Evolutionary conservation across 441 rosid genomes (phyloP).

Genomic region (Populus hybrid): DNA sequence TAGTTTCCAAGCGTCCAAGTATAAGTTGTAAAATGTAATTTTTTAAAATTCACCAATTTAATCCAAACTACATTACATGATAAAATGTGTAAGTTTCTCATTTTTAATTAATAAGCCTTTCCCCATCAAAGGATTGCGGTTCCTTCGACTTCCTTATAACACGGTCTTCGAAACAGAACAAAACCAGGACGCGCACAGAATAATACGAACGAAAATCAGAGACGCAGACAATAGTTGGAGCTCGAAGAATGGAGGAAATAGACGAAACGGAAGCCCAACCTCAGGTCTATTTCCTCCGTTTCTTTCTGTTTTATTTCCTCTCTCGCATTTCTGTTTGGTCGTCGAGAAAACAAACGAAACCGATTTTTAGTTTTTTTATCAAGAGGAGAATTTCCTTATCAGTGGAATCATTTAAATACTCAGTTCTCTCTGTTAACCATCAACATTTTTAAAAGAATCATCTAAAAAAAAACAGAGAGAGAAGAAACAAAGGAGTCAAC

Average conservation of each 20-base stretch:
- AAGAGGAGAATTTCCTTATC: neutral
- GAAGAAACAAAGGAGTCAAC: neutral
- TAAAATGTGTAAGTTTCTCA: neutral
- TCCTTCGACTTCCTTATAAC: neutral
- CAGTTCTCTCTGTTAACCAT: neutral
- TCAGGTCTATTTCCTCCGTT: slow-evolving; percentile 42
- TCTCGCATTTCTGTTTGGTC: slow-evolving; percentile 26
- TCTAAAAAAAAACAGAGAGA: neutral
- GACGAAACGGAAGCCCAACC: slow-evolving; percentile 64
- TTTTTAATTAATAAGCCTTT: neutral
- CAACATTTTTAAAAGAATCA: neutral
- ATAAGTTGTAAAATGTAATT: too few species aligned
- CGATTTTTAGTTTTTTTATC: neutral
- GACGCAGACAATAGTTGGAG: neutral
- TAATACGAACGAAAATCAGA: neutral
- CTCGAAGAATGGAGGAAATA: slow-evolving; percentile 43
- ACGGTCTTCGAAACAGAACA: neutral
- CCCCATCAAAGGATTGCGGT: neutral
- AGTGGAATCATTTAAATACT: too few species aligned
- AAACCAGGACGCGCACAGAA: neutral
- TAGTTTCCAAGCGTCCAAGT: too few species aligned
- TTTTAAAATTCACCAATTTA: too few species aligned
- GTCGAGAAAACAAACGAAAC: slow-evolving; percentile 18
- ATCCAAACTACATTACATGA: neutral
- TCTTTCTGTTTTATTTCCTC: neutral